phyloP scores from a whole-genome alignment of 1,139 yeast genomes.

The Wickerhamomyces sp. region DNA sequence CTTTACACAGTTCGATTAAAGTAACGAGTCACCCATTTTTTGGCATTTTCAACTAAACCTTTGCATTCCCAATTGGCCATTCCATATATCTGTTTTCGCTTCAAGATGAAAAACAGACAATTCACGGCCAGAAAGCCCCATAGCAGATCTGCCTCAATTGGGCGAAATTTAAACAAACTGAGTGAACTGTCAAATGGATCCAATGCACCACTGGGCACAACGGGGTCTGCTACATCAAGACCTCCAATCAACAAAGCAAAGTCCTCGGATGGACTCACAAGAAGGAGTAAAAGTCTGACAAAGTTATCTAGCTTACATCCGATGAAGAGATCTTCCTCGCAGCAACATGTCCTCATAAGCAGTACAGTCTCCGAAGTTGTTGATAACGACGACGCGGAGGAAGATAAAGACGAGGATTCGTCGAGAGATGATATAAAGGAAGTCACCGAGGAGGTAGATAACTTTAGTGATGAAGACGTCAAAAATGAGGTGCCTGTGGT shows the following conservation, averaged over 20 bases:
- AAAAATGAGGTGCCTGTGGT: background rate
- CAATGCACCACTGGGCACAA: slow-evolving; percentile 5
- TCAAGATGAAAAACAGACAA: slow-evolving; percentile 19
- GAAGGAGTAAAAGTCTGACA: slow-evolving; percentile 17
- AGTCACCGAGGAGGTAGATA: slow-evolving; percentile 31
- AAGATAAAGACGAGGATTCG: too few species aligned
- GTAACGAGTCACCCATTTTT: too few species aligned
- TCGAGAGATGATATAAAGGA: too few species aligned
- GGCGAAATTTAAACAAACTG: slow-evolving; percentile 21
- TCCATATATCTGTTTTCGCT: too few species aligned
- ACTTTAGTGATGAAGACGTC: slow-evolving; percentile 31
- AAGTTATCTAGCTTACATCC: slow-evolving; percentile 19
- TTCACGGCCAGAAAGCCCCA: slow-evolving; percentile 18
- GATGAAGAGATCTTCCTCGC: slow-evolving; percentile 17
- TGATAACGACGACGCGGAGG: slow-evolving; percentile 24
- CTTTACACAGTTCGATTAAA: too few species aligned
- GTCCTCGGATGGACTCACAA: slow-evolving; percentile 17
- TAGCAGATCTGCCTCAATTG: slow-evolving; percentile 21
- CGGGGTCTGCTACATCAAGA: slow-evolving; percentile 10
- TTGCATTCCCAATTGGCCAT: too few species aligned
- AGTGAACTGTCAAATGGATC: slow-evolving; percentile 15
- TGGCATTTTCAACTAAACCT: too few species aligned
- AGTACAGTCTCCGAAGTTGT: slow-evolving; percentile 12
- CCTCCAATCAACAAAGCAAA: slow-evolving; percentile 20
- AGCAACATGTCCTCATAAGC: slow-evolving; percentile 10